Evolutionary conservation across 2,329 filamentous ascomycete species (phyloP), one percentile per base, ranked within the genome.

Genomic region (Eurotiales sp.): DNA sequence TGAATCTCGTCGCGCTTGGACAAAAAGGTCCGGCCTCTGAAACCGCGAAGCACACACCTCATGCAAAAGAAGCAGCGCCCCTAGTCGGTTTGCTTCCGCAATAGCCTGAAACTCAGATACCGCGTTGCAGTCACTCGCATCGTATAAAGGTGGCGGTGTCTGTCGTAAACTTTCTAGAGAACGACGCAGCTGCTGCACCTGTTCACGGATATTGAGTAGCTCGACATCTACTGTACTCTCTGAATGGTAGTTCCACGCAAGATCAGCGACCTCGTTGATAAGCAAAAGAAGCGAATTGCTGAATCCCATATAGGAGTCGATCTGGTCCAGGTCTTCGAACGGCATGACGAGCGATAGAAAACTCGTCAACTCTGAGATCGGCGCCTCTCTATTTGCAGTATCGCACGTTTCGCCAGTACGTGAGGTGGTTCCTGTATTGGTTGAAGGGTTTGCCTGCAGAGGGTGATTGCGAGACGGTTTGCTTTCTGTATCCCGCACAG

Each of bases 241-340:
- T 54, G 59, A 34, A 56, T 21, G 3, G 56, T 51, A 17, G 50
- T 46, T 52, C 56, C 61, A 54, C 14, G 56, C 56, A n/a, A 62
- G 55, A 17, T 59, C 59, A 3, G 59, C 50, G 8, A 58, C 51
- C 39, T 60, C 55, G 25, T 61, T 56, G 32, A 63, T 61, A 8
- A 62, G 43, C 1, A 62, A 43, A 6, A 63, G 45, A n/a, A 63
- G 58, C 2, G 47, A 51, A 29, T 58, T 60, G 34, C 58, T 62
- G 39, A 63, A 58, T 3, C 60, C 60, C 59, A 60, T 61, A 41
- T 63, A 62, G 2, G 56, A 56, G 49, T 63, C 58, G 21, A 63
- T 62, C 7, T 53, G 56, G 25, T 63, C 55, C 2, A 58, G 46
- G 21, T 40, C 37, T 17, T 60, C 56, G 12, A 58, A 30, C 6